A percentile compares a stretch with the other conserved stretches of the same genome.
Conservation (phyloP, 2,329 filamentous ascomycete genomes). For the Aspergillus arachidicola region DNA sequence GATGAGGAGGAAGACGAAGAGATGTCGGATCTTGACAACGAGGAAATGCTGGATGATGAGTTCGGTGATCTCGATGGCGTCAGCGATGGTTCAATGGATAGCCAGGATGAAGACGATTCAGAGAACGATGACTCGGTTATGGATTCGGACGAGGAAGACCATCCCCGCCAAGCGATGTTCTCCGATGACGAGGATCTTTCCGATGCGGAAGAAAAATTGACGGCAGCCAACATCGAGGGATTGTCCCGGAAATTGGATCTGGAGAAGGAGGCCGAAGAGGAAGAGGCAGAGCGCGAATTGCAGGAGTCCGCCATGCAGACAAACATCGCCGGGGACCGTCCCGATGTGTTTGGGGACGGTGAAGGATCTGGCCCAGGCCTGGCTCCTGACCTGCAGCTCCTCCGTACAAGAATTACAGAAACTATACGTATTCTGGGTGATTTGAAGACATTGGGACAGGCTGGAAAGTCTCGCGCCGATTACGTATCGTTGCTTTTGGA, state of each 20-base stretch:
- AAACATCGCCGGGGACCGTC: conserved; percentile 81
- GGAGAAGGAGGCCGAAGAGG: conserved; percentile 74
- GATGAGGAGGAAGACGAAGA: conserved; percentile 42
- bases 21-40: conserved; percentile 29
- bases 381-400: conserved; percentile 84
- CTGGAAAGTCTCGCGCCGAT: conserved; percentile 79
- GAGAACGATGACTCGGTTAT: conserved; percentile 67
- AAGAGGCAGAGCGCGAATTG: conserved; percentile 81
- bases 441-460: conserved; percentile 78
- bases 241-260: conserved; percentile 82
- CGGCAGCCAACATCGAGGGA: conserved; percentile 93
- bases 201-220: conserved; percentile 86
- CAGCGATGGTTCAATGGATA: conserved; percentile 50
- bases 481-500: conserved; percentile 85
- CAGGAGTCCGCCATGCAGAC: conserved; percentile 86
- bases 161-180: conserved; percentile 71
- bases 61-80: conserved; percentile 48
- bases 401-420: conserved; percentile 88
- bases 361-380: conserved; percentile 62
- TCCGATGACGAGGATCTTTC: conserved; percentile 92
- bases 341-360: conserved; percentile 62
- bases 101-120: conserved; percentile 50
- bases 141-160: conserved; percentile 70
- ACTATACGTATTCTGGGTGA: conserved; percentile 89
- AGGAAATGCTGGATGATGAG: conserved; percentile 43